A percentile compares a stretch with the other conserved stretches of the same genome.
phyloP scores from a whole-genome alignment of 1,284 basidiomycete species.

The Ganoderma leucocontextum region DNA sequence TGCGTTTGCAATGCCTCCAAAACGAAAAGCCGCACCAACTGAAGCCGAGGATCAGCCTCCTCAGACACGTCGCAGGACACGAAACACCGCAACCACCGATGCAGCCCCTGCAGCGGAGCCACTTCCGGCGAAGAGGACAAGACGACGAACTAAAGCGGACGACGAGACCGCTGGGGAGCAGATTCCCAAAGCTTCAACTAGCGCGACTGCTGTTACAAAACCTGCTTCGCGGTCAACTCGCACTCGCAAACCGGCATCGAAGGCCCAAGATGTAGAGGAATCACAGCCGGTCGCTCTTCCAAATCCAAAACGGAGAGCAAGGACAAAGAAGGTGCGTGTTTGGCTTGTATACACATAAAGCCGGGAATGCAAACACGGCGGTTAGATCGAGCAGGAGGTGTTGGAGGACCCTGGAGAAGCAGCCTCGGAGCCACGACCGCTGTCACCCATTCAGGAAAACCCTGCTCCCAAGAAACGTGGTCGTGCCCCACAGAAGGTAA shows the following conservation, averaged over 20 bases:
- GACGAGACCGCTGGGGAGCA: constrained; percentile 1
- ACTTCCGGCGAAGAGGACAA: constrained; percentile 17
- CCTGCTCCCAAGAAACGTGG: constrained; percentile 24
- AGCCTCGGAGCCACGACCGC: constrained; percentile 6
- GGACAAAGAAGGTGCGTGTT: constrained; percentile 22
- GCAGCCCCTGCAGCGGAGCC: constrained; percentile 8
- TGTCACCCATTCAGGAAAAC: constrained; percentile 21
- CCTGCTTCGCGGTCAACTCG: constrained; percentile 13
- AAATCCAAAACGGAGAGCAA: constrained; percentile 18
- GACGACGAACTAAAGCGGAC: constrained; percentile 17
- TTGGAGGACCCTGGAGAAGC: not conserved
- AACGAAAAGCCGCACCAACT: constrained; percentile 53
- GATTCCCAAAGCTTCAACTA: not conserved
- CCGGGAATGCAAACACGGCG: not conserved
- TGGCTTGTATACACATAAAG: not conserved
- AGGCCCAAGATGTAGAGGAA: constrained; percentile 3
- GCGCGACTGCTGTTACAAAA: not conserved
- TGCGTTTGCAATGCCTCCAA: constrained; percentile 49
- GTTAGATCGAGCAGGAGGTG: not conserved
- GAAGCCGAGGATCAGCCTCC: constrained; percentile 25
- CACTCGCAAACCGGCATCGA: constrained; percentile 11
- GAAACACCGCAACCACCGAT: constrained; percentile 27
- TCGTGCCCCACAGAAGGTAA: constrained; percentile 12
- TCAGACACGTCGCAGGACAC: constrained; percentile 34
- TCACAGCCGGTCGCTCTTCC: constrained; percentile 15